Percentiles rank a stretch among this genome's conserved stretches.
Evolutionary conservation across 768 basidiomycete species (phyloP).

Genomic region (Tricholoma bakamatsutake): DNA sequence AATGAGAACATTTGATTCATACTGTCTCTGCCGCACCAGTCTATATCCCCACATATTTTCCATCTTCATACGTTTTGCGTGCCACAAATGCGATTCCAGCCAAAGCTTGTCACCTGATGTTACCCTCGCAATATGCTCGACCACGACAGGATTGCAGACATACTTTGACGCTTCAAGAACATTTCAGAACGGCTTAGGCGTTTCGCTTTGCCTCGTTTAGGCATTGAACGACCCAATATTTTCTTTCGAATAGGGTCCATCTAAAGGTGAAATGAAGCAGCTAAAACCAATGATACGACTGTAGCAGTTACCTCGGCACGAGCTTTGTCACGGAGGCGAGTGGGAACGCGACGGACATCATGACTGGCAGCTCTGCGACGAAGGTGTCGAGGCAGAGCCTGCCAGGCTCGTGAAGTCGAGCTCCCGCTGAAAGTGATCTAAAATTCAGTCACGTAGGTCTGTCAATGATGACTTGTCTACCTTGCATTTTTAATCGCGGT

Average conservation of each 20-base stretch:
- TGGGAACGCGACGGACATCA: conserved; percentile 85
- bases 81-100: conserved; percentile 97
- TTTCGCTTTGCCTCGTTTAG: conserved; percentile 61
- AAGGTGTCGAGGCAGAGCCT: conserved; percentile 87
- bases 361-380: conserved; percentile 93
- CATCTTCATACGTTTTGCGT: conserved; percentile 97
- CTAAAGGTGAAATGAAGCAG: conserved; percentile 19
- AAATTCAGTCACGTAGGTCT: not conserved
- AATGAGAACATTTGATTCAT: not conserved
- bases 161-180: conserved; percentile 73
- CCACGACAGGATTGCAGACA: conserved; percentile 7
- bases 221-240: conserved; percentile 35
- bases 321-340: conserved; percentile 78
- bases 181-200: conserved; percentile 51
- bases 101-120: conserved; percentile 74
- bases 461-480: conserved; percentile 28
- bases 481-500: conserved; percentile 76
- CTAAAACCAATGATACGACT: not conserved
- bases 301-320: conserved; percentile 59
- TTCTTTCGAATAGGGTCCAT: conserved; percentile 43
- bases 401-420: conserved; percentile 83
- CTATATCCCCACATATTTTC: conserved; percentile 88
- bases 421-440: conserved; percentile 39
- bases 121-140: not conserved
- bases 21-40: conserved; percentile 42